Base-by-base conservation (phyloP, 805 yeast genomes). In the Millerozyma miso region DNA sequence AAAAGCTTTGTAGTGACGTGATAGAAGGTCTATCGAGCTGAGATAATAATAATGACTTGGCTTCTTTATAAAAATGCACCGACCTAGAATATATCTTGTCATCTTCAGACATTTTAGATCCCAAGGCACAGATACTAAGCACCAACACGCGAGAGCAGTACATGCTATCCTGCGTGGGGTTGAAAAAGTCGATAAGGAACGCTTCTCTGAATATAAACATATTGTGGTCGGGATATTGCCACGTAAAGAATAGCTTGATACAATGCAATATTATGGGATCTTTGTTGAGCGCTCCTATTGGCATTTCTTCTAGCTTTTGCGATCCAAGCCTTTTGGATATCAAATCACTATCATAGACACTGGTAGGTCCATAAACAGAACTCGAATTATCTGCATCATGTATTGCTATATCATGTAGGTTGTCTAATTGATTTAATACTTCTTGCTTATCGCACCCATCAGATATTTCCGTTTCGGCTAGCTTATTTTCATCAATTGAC, bases 191-290 rank as follows among this genome's bases (percentile, higher is more conserved):
- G 39, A 69, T 67, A 20, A 81, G 59, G 51, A 81, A 80, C 13
- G 82, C 77, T 49, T 81, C 87, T 45, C 86, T 62, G 52, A 77
- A 81, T n/a, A 81, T 70, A 50, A 79, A 81, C 63, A 77, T 71
- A 51, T 78, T 77, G 48, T 77, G 73, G 47, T 80, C 85, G 3
- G 85, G 85, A 48, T 81, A 81, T 46, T 77, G 74, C 81, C 83
- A 80, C n/a, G 71, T 72, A 56, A 80, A 81, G 55, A 81, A 71
- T n/a, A 69, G 55, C 49, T 66, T 60, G 31, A 68, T 43, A 48
- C 73, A 69, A 37, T 65, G 67, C 40, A 69, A 56, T 15, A 58
- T 56, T 31, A 58, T 64, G 20, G 59, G 65, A 46, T 63, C 68
- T 39, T 59, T 63, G 46, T 66, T 72, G 40, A 65, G 50, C 20